Evolutionary conservation across 148 eudicot genomes (phyloP).

Genomic region (Spergularia marina): DNA sequence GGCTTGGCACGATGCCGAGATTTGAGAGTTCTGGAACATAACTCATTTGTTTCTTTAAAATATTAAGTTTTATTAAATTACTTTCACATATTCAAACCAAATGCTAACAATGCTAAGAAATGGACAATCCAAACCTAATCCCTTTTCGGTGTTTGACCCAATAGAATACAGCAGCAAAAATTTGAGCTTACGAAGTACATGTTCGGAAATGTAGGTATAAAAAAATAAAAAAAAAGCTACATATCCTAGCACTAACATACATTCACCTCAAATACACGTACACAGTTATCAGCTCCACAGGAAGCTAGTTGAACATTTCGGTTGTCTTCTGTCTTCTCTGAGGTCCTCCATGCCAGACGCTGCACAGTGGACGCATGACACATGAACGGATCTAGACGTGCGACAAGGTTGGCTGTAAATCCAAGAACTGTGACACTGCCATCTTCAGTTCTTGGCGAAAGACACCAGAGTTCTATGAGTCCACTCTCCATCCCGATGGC

Average conservation of each 20-base stretch:
- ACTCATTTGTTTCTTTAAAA: too few relatives aligned
- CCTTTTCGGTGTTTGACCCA: too few relatives aligned
- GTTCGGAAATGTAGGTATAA: background rate
- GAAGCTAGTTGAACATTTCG: conserved; percentile 65
- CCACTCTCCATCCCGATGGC: conserved; percentile 93
- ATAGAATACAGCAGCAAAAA: background rate
- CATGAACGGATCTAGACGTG: conserved; percentile 54
- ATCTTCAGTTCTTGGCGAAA: conserved; percentile 36
- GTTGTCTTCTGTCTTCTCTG: conserved; percentile 46
- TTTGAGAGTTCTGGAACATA: too few relatives aligned
- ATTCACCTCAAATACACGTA: conserved; percentile 58
- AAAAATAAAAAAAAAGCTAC: background rate
- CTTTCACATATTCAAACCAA: too few relatives aligned
- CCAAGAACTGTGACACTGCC: conserved; percentile 11
- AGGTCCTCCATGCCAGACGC: conserved; percentile 65
- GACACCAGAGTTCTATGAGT: conserved; percentile 69
- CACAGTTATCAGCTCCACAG: conserved; percentile 93
- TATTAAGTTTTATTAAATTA: too few relatives aligned
- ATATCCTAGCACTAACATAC: conserved; percentile 15
- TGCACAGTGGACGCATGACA: conserved; percentile 83
- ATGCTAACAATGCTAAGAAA: too few relatives aligned
- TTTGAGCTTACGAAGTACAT: background rate
- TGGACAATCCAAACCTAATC: too few relatives aligned
- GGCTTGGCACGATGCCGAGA: too few relatives aligned
- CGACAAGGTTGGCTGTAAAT: conserved; percentile 37